These are phyloP conservation scores for Lachnellula subtilissima DNA, from an alignment of 2,329 filamentous ascomycete species.

Conservation along the genomic window DNA sequence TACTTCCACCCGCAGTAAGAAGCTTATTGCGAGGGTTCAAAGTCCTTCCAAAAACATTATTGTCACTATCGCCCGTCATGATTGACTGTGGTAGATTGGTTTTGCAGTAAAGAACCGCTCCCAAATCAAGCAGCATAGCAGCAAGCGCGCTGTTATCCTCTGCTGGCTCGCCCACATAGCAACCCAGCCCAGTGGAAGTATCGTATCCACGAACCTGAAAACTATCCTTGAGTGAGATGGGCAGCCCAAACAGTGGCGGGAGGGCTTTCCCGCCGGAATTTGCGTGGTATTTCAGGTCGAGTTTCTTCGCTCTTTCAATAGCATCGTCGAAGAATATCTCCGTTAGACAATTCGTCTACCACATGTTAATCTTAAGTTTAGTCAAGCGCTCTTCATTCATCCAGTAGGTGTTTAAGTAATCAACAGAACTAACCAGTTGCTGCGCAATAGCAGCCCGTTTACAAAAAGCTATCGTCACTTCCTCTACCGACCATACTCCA, in stretches of 20 bases:
- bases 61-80: slow-evolving; percentile 25
- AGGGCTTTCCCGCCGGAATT: slow-evolving; percentile 35
- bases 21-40: slow-evolving; percentile 72
- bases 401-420: neutral
- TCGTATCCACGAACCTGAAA: slow-evolving; percentile 49
- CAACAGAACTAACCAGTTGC: slow-evolving; percentile 35
- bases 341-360: slow-evolving; percentile 37
- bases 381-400: neutral
- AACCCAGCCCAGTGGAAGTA: slow-evolving; percentile 50
- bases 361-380: slow-evolving; percentile 7
- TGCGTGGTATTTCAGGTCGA: slow-evolving; percentile 43
- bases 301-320: slow-evolving; percentile 35
- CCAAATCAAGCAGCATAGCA: slow-evolving; percentile 64
- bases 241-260: slow-evolving; percentile 57
- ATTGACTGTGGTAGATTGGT: slow-evolving; percentile 77
- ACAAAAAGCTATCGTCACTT: slow-evolving; percentile 42
- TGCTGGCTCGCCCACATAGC: slow-evolving; percentile 47
- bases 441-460: slow-evolving; percentile 46
- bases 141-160: slow-evolving; percentile 50
- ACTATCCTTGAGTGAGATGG: slow-evolving; percentile 53
- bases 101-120: slow-evolving; percentile 84
- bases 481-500: slow-evolving; percentile 23
- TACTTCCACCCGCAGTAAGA: slow-evolving; percentile 81
- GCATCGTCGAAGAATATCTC: slow-evolving; percentile 46
- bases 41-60: slow-evolving; percentile 70